phyloP scores from a whole-genome alignment of 148 eudicot genomes.

The Arctostaphylos glauca region DNA sequence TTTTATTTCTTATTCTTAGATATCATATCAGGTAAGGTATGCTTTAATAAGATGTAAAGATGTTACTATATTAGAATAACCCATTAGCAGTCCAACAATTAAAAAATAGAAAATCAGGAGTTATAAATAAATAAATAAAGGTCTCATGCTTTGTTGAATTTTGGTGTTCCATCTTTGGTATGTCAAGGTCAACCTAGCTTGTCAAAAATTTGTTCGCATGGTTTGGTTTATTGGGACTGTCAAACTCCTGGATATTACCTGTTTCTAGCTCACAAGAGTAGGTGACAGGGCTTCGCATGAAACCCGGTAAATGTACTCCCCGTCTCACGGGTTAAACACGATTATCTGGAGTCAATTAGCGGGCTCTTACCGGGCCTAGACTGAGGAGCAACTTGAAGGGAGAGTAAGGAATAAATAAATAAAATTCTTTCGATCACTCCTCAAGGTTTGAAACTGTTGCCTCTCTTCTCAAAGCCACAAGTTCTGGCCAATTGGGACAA shows the following conservation, averaged over 20 bases:
- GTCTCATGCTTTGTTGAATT: neutral
- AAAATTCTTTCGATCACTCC: neutral
- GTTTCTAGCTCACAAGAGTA: neutral
- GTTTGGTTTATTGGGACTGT: slow-evolving; percentile 3
- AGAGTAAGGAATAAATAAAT: neutral
- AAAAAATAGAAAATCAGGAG: neutral
- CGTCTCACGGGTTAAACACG: neutral
- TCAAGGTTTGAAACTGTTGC: neutral
- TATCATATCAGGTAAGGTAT: slow-evolving; percentile 20
- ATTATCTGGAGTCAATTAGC: neutral
- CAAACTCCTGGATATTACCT: slow-evolving; percentile 19
- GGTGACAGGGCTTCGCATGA: neutral
- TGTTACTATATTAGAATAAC: slow-evolving; percentile 6
- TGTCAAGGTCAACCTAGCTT: neutral
- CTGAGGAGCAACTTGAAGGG: neutral
- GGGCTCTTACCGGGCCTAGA: neutral
- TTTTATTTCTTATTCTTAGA: slow-evolving; percentile 9
- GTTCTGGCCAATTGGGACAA: neutral
- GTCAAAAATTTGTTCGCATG: neutral
- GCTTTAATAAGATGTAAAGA: slow-evolving; percentile 8
- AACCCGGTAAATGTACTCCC: neutral
- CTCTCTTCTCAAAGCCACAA: neutral
- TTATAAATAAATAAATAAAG: neutral
- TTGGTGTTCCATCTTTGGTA: neutral
- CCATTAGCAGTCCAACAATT: neutral